Evolutionary conservation across 371 early-diverging fungal genomes (phyloP).

Genomic region (Mucor plumbeus): DNA sequence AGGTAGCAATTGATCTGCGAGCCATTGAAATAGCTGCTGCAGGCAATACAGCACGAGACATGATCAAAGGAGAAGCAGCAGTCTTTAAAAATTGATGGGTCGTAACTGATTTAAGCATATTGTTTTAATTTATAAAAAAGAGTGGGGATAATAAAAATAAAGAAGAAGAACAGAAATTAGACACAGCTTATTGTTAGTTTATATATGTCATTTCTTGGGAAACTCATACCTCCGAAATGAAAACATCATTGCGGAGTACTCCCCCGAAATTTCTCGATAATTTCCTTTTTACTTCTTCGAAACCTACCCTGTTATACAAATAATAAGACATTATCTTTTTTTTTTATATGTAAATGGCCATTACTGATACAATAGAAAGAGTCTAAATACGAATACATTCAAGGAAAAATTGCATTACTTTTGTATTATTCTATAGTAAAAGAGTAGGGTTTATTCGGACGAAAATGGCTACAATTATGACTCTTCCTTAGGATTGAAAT

Average conservation of each 20-base stretch:
- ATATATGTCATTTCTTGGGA: background rate
- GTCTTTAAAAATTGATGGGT: constrained; percentile 13
- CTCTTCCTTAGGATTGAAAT: background rate
- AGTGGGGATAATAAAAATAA: background rate
- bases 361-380: background rate
- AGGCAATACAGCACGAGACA: constrained; percentile 11
- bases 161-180: background rate
- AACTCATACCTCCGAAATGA: background rate
- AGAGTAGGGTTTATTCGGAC: background rate
- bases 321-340: background rate
- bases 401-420: background rate
- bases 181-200: background rate
- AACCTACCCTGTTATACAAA: background rate
- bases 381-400: background rate
- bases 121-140: background rate
- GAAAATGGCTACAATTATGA: background rate
- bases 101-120: constrained; percentile 4
- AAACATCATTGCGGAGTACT: background rate
- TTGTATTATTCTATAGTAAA: background rate
- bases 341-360: background rate
- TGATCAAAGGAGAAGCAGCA: background rate
- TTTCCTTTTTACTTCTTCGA: background rate
- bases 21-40: background rate
- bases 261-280: background rate
- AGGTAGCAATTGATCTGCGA: background rate